Evolutionary conservation across 2,329 filamentous ascomycete genomes (phyloP).

Genomic region (Calonectria ilicicola): DNA sequence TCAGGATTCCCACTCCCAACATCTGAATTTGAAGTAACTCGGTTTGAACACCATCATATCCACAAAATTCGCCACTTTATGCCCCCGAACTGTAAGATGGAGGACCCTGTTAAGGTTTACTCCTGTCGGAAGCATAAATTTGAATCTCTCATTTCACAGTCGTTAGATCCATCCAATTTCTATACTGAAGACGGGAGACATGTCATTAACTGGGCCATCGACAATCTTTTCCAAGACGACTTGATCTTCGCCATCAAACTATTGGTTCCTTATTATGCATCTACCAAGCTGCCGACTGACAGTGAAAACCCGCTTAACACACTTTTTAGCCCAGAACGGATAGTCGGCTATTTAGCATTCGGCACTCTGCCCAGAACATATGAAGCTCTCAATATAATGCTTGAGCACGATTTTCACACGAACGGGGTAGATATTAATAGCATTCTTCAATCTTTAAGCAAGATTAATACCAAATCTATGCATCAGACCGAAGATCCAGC

Average conservation of each 20-base stretch:
- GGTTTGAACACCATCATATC: too few relatives aligned
- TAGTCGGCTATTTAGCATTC: not conserved
- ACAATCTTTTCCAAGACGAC: not conserved
- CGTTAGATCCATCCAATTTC: not conserved
- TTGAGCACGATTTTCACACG: not conserved
- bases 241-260: not conserved
- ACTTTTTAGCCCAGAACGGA: slow-evolving; percentile 1
- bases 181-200: not conserved
- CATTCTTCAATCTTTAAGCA: not conserved
- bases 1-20: not conserved
- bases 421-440: not conserved
- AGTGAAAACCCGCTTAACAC: not conserved
- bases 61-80: too few relatives aligned
- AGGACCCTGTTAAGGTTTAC: not conserved
- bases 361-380: not conserved
- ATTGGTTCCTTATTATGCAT: not conserved
- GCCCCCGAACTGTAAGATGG: too few relatives aligned
- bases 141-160: not conserved
- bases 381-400: not conserved
- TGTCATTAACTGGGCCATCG: slow-evolving; percentile 17
- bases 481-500: not conserved
- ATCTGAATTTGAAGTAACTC: too few relatives aligned
- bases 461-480: not conserved
- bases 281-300: not conserved
- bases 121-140: not conserved